Percentiles rank a stretch among this genome's conserved stretches.
Evolutionary conservation across 176 grass and related monocot genomes (phyloP).

Genomic region (Lolium rigidum): DNA sequence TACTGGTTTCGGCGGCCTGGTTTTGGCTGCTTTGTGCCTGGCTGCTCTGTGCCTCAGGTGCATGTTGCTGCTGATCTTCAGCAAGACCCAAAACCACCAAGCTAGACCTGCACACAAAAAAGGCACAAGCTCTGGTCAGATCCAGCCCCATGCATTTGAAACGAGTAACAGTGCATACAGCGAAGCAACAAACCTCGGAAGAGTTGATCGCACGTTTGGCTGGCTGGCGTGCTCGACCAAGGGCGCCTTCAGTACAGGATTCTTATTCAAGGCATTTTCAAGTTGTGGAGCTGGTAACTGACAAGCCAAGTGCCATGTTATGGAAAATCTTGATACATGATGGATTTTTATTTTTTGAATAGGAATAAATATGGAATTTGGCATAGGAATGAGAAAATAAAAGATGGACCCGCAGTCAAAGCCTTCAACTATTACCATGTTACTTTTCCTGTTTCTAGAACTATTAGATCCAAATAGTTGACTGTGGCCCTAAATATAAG

Average conservation of each 20-base stretch:
- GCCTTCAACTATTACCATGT: neutral
- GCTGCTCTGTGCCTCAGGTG: conserved; percentile 55
- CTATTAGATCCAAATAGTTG: neutral
- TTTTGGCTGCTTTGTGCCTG: conserved; percentile 70
- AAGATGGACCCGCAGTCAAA: neutral
- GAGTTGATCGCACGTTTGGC: conserved; percentile 68
- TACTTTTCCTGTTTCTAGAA: neutral
- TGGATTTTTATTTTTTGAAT: neutral
- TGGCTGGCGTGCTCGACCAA: conserved; percentile 91
- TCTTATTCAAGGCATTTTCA: conserved; percentile 85
- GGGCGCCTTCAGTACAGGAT: conserved; percentile 71
- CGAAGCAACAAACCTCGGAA: conserved; percentile 61
- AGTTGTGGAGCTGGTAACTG: conserved; percentile 97
- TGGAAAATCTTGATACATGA: neutral
- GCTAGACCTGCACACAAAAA: conserved; percentile 44
- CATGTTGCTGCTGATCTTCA: conserved; percentile 62
- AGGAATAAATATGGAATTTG: neutral
- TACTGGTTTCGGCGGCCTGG: conserved; percentile 77
- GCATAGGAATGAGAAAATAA: neutral
- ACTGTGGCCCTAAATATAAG: neutral
- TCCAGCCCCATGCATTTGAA: neutral
- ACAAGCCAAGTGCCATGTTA: conserved; percentile 30
- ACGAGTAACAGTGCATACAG: neutral
- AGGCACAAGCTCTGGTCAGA: conserved; percentile 18
- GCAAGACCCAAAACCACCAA: conserved; percentile 85